Conservation (phyloP, 1,284 basidiomycete genomes). For the Ceratobasidium sp. region DNA sequence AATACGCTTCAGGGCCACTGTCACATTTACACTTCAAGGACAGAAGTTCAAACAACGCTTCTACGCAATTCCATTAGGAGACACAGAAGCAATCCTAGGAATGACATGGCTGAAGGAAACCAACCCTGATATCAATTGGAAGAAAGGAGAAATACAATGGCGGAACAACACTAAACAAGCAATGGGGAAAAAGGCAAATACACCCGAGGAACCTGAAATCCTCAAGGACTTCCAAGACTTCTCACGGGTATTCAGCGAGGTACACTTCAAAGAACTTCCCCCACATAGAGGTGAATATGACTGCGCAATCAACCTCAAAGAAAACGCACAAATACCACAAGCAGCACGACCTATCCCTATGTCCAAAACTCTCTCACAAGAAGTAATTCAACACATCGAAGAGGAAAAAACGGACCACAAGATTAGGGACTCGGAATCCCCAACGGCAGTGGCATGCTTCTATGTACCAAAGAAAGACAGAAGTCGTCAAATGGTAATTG, state of each 20-base stretch:
- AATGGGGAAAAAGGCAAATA: not conserved
- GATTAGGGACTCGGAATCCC: constrained; percentile 20
- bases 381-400: constrained; percentile 11
- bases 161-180: not conserved
- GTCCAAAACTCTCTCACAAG: not conserved
- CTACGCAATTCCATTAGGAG: not conserved
- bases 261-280: not conserved
- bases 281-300: constrained; percentile 11
- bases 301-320: constrained; percentile 14
- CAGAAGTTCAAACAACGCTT: not conserved
- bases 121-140: not conserved
- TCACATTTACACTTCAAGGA: not conserved
- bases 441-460: constrained; percentile 17
- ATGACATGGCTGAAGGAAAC: not conserved
- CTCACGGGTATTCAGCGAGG: constrained; percentile 4
- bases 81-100: not conserved
- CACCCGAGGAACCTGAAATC: not conserved
- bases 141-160: not conserved
- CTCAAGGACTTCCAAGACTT: constrained; percentile 14
- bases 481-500: constrained; percentile 4
- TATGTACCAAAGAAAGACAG: constrained; percentile 13
- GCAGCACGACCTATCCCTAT: constrained; percentile 8
- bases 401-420: not conserved
- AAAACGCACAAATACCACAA: not conserved
- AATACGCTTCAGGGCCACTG: not conserved